Evolutionary conservation across 75 land plant genomes (phyloP).

Genomic region (Azolla pinnata): DNA sequence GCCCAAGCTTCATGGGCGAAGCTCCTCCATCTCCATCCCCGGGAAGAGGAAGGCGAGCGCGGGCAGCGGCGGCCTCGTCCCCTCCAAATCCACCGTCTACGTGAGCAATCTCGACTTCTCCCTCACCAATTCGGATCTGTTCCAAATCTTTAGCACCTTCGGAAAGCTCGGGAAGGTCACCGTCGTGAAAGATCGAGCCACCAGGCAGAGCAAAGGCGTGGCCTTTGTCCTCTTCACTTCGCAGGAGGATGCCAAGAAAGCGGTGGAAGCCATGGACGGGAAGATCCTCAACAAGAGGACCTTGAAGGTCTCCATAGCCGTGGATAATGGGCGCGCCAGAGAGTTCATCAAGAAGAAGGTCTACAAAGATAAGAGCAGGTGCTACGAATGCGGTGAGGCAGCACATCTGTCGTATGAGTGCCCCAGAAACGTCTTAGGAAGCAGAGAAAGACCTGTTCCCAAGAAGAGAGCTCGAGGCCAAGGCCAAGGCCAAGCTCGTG

Average conservation of each 20-base stretch:
- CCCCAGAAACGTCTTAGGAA: constrained; percentile 67
- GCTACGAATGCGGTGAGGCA: constrained; percentile 90
- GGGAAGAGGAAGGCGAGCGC: not conserved
- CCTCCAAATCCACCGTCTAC: constrained; percentile 92
- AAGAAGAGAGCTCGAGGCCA: constrained; percentile 32
- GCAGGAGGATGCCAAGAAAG: constrained; percentile 56
- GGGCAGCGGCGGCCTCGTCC: constrained; percentile 86
- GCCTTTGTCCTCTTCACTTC: constrained; percentile 83
- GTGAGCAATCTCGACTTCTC: constrained; percentile 79
- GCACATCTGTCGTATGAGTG: constrained; percentile 93
- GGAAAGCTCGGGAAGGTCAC: constrained; percentile 90
- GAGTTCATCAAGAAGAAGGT: constrained; percentile 74
- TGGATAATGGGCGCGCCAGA: constrained; percentile 84
- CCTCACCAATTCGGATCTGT: constrained; percentile 88
- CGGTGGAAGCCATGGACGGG: constrained; percentile 55
- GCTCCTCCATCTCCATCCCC: not conserved
- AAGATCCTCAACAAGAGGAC: constrained; percentile 69
- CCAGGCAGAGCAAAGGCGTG: constrained; percentile 77
- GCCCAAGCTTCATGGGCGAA: not conserved
- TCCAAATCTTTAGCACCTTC: constrained; percentile 88
- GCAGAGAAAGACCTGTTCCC: constrained; percentile 61
- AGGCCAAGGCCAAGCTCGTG: constrained; percentile 12
- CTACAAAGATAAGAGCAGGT: constrained; percentile 88
- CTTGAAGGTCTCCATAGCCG: constrained; percentile 63
- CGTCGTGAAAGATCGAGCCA: constrained; percentile 64